Base-by-base conservation (phyloP, 306 rosid species). In the Clitoria ternatea region DNA sequence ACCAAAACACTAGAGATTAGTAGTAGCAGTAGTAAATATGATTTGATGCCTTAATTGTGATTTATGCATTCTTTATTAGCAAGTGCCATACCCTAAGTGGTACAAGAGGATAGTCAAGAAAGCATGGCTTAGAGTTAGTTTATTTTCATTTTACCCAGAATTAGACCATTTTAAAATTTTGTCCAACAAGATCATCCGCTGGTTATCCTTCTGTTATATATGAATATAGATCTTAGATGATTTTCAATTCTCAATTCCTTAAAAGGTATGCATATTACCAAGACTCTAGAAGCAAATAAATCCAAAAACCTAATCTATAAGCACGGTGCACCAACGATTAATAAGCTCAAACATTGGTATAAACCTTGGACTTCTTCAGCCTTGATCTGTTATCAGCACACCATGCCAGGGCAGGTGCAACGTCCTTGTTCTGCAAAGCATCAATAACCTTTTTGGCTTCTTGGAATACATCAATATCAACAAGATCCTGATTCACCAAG, bases 331-430 rank as follows among this genome's bases (percentile, higher is more conserved):
- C 35, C 27, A 44, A 23, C 13, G 30, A 50, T 37, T 20, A 56
- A 52, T 48, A 70, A 71, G 72, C 44, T 37, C 39, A 73, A 32
- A 72, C 19, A 64, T 43, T 12, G 36, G 64, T 26, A 54, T 11
- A 45, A 67, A 94, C 99, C 97, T 91, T 94, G 66, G 91, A 84
- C 75, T 94, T 91, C 88, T 91, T 94, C 83, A 91, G 82, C 79
- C 97, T 87, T 70, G 96, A 87, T 87, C 87, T 94, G 85, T 94
- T 94, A 32, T 94, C 99, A 1, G 91, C 84, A 69, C 97, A 94
- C 99, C 99, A 94, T n/a, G 95, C 83, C 56, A 94, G 80, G 72
- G 92, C 97, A 74, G 96, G 96, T 27, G 92, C 84, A 66, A 89
- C 92, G 74, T 91, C 92, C 87, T 85, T 86, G 67, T 80, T 91